phyloP scores from a whole-genome alignment of 1,284 basidiomycete genomes.

The Puccinia novopanici region DNA sequence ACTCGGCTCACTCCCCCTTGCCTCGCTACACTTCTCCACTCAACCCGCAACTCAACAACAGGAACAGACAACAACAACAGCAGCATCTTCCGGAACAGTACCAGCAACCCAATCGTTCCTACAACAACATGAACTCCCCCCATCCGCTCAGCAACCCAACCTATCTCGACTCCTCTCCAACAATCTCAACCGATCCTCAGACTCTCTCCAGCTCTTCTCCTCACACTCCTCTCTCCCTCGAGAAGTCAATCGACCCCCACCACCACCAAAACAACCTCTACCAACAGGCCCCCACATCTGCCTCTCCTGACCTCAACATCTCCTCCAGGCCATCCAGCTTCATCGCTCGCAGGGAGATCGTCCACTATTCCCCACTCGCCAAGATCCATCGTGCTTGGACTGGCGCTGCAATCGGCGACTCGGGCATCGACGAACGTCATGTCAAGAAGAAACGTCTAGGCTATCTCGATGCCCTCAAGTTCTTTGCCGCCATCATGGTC shows the following conservation, averaged over 20 bases:
- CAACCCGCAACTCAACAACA: background rate
- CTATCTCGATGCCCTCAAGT: constrained; percentile 59
- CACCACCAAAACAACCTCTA: constrained; percentile 24
- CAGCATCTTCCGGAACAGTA: background rate
- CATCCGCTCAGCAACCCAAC: constrained; percentile 46
- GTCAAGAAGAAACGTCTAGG: constrained; percentile 54
- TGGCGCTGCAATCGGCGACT: constrained; percentile 42
- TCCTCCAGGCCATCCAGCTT: constrained; percentile 10
- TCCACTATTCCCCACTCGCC: constrained; percentile 20
- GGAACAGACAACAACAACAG: background rate
- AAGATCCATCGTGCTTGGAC: constrained; percentile 45
- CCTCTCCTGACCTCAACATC: constrained; percentile 11
- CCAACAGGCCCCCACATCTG: constrained; percentile 17
- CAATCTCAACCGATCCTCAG: constrained; percentile 8
- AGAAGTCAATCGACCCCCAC: constrained; percentile 21
- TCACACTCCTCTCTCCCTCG: constrained; percentile 10
- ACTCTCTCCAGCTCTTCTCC: constrained; percentile 12
- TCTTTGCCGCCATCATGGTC: constrained; percentile 57
- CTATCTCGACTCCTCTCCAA: constrained; percentile 39
- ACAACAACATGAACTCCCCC: constrained; percentile 26
- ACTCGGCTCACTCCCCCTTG: constrained; percentile 8
- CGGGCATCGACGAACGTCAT: constrained; percentile 41
- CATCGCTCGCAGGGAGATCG: constrained; percentile 9
- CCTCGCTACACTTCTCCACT: constrained; percentile 22
- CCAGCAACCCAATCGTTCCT: constrained; percentile 12